Base-by-base conservation (phyloP, 495 filamentous ascomycete species). In the Corynascus novoguineensis region DNA sequence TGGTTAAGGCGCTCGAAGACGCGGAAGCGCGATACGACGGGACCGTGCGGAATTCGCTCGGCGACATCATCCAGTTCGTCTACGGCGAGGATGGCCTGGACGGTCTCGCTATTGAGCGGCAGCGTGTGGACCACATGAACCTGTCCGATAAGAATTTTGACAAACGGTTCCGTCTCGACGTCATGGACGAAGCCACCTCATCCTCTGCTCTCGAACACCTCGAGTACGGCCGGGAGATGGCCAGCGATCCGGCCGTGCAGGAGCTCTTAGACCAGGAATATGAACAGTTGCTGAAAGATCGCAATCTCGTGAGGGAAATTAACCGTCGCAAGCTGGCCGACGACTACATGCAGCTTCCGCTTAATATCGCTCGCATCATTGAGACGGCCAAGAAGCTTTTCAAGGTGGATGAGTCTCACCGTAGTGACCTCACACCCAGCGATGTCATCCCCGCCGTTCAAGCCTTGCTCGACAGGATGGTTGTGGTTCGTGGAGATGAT, bases 81-180 rank as follows among this genome's bases (percentile, higher is more conserved):
- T 99, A 99, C 59, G 93, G 93, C 61, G 95, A 99, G 70, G 93
- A 99, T 70, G 93, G 93, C 61, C 80, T 97, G 5, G 93, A 99
- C 65, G 93, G 86, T 65, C 83, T 85, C 45, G 79, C 83, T 60
- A 97, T 99, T 53, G 93, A 99, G 71, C 85, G 90, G 57, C 95
- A 99, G 68, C 78, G 81, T 12, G 83, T 99, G 52, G 90, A 96
- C 64, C 85, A 87, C 68, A 86, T 97, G 65, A 83, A 80, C 53
- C 82, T 87, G 64, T 88, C 87, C 22, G 77, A 86, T 61, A 71
- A 75, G 29, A 78, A 82, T 40, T 93, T 99, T 60, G 83, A 86
- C 47, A 75, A 86, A 32, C 83, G 85, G 35, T 97, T 87, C 74
- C 86, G 87, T 22, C 77, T 99, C n/a, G 92, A 99, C 74, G 86